phyloP scores from a whole-genome alignment of 805 yeast species.

The Starmerella powellii region DNA sequence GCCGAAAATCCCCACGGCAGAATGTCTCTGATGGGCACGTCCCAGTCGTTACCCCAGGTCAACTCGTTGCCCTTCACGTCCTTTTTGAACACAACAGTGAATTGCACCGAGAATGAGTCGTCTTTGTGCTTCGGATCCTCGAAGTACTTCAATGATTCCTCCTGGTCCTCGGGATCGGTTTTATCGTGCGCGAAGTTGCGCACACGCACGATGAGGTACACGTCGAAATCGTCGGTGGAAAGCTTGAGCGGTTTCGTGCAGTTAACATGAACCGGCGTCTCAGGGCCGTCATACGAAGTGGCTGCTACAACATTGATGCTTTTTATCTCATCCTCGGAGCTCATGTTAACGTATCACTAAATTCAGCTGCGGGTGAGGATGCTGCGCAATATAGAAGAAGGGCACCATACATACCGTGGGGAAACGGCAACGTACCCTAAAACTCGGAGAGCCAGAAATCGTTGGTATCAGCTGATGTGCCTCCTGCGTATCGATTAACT shows the following conservation, averaged over 20 bases:
- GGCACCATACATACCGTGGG: too few relatives aligned
- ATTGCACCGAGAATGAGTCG: conserved; percentile 31
- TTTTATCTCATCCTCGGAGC: conserved; percentile 6
- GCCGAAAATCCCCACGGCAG: conserved; percentile 46
- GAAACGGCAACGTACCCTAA: too few relatives aligned
- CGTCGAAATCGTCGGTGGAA: conserved; percentile 32
- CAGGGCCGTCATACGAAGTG: conserved; percentile 17
- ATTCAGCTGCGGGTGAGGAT: too few relatives aligned
- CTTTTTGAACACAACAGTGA: conserved; percentile 34
- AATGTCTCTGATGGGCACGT: conserved; percentile 43
- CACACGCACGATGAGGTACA: conserved; percentile 35
- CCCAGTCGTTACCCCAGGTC: conserved; percentile 59
- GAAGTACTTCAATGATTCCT: conserved; percentile 24
- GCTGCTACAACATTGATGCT: conserved; percentile 18
- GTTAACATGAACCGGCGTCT: conserved; percentile 36
- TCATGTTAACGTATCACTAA: too few relatives aligned
- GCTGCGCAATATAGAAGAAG: too few relatives aligned
- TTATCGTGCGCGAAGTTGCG: conserved; percentile 32
- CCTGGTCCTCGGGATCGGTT: conserved; percentile 12
- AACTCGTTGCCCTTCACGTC: conserved; percentile 41
- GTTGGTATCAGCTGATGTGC: too few relatives aligned
- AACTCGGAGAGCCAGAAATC: too few relatives aligned
- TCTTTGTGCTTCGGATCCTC: conserved; percentile 19
- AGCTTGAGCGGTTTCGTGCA: conserved; percentile 31
- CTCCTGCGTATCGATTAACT: too few relatives aligned